Evolutionary conservation across 1,284 basidiomycete species (phyloP).

Genomic region (Cryptococcus maquisensis): DNA sequence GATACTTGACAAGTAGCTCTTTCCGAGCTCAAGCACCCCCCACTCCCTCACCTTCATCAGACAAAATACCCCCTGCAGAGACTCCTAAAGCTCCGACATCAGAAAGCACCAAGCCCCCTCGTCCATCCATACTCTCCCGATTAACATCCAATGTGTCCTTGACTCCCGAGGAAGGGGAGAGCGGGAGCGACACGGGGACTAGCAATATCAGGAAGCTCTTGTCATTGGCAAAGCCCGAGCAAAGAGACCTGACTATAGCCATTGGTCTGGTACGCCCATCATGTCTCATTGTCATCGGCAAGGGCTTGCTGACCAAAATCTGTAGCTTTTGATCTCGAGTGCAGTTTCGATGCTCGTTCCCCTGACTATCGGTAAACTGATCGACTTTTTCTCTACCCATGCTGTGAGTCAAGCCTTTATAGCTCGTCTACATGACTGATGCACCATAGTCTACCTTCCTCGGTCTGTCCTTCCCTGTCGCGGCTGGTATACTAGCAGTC

Average conservation of each 20-base stretch:
- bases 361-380: constrained; percentile 82
- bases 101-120: neutral
- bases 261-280: constrained; percentile 54
- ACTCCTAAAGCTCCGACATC: neutral
- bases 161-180: constrained; percentile 7
- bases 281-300: neutral
- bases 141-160: constrained; percentile 12
- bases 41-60: neutral
- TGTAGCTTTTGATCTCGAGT: constrained; percentile 44
- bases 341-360: constrained; percentile 84
- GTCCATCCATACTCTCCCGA: constrained; percentile 5
- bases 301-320: constrained; percentile 51
- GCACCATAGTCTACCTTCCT: constrained; percentile 63
- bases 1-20: neutral
- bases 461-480: constrained; percentile 72
- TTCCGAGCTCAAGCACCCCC: neutral
- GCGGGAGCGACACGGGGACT: constrained; percentile 13
- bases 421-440: neutral
- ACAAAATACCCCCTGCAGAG: neutral
- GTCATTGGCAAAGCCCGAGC: constrained; percentile 72
- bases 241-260: constrained; percentile 65
- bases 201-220: constrained; percentile 61
- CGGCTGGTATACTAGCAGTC: constrained; percentile 67
- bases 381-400: constrained; percentile 79
- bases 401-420: constrained; percentile 55